Evolutionary conservation across 164 flowering plant genomes (phyloP), one percentile per base, ranked within the genome.

Genomic region (Paratinospora sagittata): DNA sequence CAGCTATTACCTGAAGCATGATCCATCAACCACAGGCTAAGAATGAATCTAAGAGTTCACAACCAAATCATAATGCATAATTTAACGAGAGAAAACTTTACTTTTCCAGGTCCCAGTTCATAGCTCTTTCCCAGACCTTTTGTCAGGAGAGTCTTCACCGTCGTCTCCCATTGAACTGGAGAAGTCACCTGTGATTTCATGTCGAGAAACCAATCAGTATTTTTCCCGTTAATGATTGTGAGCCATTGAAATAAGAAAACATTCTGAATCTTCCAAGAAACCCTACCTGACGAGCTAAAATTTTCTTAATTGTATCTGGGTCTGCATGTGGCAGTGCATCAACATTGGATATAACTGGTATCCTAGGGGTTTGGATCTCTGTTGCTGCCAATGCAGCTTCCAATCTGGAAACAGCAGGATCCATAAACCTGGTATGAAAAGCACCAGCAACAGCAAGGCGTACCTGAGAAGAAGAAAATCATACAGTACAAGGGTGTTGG

Each of bases 381-480:
- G 99, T 96, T 60, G 88, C 83, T 64, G 95, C 90, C 78, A 96
- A 80, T 68, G 96, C 97, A 63, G 92, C 91, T 85, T 93, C 96
- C 76, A 96, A 81, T 81, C 93, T 89, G 63, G 98, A 92, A 62
- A 96, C 98, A 67, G 98, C 97, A 36, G 97, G 99, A 66, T 96
- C 84, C 98, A 93, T 96, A 80, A 92, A 96, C 70, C 87, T 77
- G 34, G 99, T 96, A 81, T 93, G 99, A 81, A 96, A 96, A 74
- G 98, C 99, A 73, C 99, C 99, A 69, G 97, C 98, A 73, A 96
- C 99, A 73, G 99, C 98, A 66, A 92, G 86, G 12, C 99, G 92
- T n/a, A 96, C 97, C 99, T 92, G 76, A 73, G 49, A 69, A 30
- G 55, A 60, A 19, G 11, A 41, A 63, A 27, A 26, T 21, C 21